phyloP scores from a whole-genome alignment of 23 red algal genomes.

The Gracilaria gracilis region DNA sequence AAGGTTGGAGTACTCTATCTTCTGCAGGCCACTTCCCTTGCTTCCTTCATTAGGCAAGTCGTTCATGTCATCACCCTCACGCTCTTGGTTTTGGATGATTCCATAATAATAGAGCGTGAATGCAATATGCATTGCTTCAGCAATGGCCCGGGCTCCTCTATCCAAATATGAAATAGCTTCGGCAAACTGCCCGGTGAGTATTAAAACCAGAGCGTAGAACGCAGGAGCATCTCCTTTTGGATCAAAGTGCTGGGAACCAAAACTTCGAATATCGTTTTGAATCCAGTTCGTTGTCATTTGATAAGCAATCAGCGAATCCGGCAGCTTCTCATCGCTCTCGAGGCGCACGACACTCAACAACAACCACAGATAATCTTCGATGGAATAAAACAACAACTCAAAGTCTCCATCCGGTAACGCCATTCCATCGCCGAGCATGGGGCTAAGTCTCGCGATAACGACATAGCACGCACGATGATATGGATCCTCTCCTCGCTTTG shows the following conservation, averaged over 20 bases:
- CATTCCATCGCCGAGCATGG: slow-evolving; percentile 65
- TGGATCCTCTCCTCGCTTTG: slow-evolving; percentile 67
- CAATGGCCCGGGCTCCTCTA: slow-evolving; percentile 45
- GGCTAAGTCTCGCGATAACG: slow-evolving; percentile 64
- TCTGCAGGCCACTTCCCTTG: background rate
- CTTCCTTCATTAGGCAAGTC: background rate
- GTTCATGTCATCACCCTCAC: background rate
- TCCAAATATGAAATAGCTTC: slow-evolving; percentile 77
- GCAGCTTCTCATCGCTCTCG: slow-evolving; percentile 58
- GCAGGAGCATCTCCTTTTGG: slow-evolving; percentile 69
- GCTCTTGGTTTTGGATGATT: slow-evolving; percentile 32
- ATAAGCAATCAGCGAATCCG: slow-evolving; percentile 50
- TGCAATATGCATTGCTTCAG: slow-evolving; percentile 83
- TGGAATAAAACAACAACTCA: slow-evolving; percentile 79
- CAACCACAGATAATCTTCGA: slow-evolving; percentile 97
- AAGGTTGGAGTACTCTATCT: slow-evolving; percentile 52
- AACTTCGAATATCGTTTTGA: slow-evolving; percentile 78
- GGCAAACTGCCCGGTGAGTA: slow-evolving; percentile 72
- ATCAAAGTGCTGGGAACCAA: slow-evolving; percentile 87
- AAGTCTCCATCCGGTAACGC: slow-evolving; percentile 79
- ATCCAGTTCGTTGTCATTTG: slow-evolving; percentile 63
- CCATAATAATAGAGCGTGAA: slow-evolving; percentile 84
- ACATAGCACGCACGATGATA: slow-evolving; percentile 83
- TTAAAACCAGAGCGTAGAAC: slow-evolving; percentile 83
- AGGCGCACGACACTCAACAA: slow-evolving; percentile 70